phyloP scores from a whole-genome alignment of 495 filamentous ascomycete species.

The Bombardia bombarda region DNA sequence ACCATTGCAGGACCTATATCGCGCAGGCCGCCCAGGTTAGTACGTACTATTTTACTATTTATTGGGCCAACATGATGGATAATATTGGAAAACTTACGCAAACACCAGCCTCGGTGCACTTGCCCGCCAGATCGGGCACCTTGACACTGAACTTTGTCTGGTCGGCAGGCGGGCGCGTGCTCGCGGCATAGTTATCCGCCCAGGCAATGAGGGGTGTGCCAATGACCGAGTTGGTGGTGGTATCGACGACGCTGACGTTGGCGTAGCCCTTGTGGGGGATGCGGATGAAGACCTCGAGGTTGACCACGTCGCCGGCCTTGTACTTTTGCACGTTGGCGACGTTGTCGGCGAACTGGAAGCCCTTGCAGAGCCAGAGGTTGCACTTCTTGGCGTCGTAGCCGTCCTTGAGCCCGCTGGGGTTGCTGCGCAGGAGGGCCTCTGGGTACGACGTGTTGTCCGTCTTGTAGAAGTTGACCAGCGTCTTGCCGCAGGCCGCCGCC shows the following conservation, averaged over 20 bases:
- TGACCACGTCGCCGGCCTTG: constrained; percentile 50
- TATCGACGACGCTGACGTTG: constrained; percentile 64
- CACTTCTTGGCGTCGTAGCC: constrained; percentile 53
- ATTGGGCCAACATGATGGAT: not conserved
- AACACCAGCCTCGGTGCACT: constrained; percentile 52
- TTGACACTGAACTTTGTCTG: constrained; percentile 59
- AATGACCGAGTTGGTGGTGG: constrained; percentile 51
- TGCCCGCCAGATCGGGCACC: constrained; percentile 50
- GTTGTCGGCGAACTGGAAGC: constrained; percentile 66
- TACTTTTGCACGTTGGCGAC: constrained; percentile 54
- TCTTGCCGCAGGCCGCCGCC: constrained; percentile 51
- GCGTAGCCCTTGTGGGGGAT: constrained; percentile 59
- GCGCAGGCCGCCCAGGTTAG: not conserved
- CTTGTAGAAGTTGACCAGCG: constrained; percentile 52
- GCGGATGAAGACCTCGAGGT: constrained; percentile 50
- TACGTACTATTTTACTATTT: not conserved
- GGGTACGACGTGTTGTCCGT: constrained; percentile 61
- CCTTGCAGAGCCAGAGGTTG: constrained; percentile 64
- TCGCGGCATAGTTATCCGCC: constrained; percentile 40
- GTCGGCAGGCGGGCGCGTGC: constrained; percentile 45
- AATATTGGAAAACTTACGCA: constrained; percentile 35
- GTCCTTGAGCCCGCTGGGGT: constrained; percentile 35
- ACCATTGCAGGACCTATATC: constrained; percentile 58
- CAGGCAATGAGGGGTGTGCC: constrained; percentile 46
- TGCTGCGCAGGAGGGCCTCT: constrained; percentile 55